Base-by-base conservation (phyloP, 2,329 filamentous ascomycete species). In the Huntiella omanensis region DNA sequence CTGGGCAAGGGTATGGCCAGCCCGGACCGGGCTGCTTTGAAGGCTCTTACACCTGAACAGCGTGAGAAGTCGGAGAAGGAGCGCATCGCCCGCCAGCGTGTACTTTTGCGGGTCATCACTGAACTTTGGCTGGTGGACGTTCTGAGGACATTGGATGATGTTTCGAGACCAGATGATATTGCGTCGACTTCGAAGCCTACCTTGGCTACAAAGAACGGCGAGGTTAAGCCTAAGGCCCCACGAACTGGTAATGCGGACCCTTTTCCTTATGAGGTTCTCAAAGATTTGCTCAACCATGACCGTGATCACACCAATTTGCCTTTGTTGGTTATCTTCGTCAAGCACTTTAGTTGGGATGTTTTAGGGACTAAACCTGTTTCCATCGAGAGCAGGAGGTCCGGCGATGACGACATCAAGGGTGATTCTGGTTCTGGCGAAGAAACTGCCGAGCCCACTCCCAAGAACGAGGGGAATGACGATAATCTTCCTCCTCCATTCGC, bases 51-150 rank as follows among this genome's bases (percentile, higher is more conserved):
- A 4, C 73, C 77, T 33, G 91, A 98, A 55, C 74, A 86, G 28
- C 83, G 83, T 44, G 92, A 98, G 60, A 83, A 85, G 53, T 91
- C 98, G 61, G 91, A 98, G 63, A 94, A 94, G 62, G 91, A 98
- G 50, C 80, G 91, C 4, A 69, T 96, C 36, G 73, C 77, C 32
- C 76, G 91, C 46, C 92, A 98, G 60, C 77, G 91, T 48, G 73
- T 87, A 4, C 71, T 98, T 16, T 65, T 98, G 46, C 77, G 87
- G 34, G 81, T 98, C 10, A 86, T 93, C 33, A 95, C 91, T 2
- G 91, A 98, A 60, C 69, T 98, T 33, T 98, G 92, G 92, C 74
- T 98, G 4, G 85, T 93, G 13, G 85, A 84, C 22, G 80, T 91
- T 37, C 62, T 98, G 53, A 75, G 81, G 55, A 95, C 86, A 37